phyloP scores from a whole-genome alignment of 192 early-diverging fungal genomes.

The Linnemannia hyalina region DNA sequence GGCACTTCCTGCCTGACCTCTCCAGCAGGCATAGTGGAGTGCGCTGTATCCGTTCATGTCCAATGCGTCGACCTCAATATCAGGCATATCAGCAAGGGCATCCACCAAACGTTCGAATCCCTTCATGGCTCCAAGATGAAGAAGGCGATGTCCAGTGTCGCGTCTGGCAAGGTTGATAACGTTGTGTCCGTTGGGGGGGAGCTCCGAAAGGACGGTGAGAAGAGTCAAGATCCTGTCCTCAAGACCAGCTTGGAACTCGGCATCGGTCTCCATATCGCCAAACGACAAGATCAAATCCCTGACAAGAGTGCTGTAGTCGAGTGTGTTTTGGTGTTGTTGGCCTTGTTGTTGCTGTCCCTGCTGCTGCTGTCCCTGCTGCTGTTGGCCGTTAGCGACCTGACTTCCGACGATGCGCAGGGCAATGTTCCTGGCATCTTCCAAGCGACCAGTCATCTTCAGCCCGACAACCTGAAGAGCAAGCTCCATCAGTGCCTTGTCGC shows the following conservation, averaged over 20 bases:
- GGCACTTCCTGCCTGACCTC: constrained; percentile 62
- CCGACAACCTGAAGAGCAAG: constrained; percentile 92
- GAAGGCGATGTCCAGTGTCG: constrained; percentile 65
- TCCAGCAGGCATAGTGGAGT: constrained; percentile 77
- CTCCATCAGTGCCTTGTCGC: constrained; percentile 92
- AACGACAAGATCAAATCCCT: constrained; percentile 55
- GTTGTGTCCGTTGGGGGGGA: constrained; percentile 23
- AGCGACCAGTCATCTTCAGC: constrained; percentile 82
- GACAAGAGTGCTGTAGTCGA: constrained; percentile 27
- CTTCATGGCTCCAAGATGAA: constrained; percentile 75
- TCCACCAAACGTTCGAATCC: constrained; percentile 64
- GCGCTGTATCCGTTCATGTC: constrained; percentile 80
- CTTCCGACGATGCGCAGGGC: constrained; percentile 76
- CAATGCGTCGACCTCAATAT: constrained; percentile 60
- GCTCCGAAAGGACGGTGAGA: constrained; percentile 40
- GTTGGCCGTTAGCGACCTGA: constrained; percentile 41
- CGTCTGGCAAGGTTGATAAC: constrained; percentile 49
- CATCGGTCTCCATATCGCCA: constrained; percentile 58
- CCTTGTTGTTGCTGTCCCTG: constrained; percentile 24
- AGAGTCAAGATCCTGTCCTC: constrained; percentile 52
- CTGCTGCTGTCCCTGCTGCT: constrained; percentile 29
- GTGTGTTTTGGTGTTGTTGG: constrained; percentile 44
- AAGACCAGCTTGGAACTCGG: constrained; percentile 56
- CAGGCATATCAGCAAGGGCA: constrained; percentile 57
- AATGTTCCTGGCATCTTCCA: constrained; percentile 81